Percentiles rank a stretch among this genome's conserved stretches.
Evolutionary conservation across 495 filamentous ascomycete genomes (phyloP).

Genomic region (Podospora anserina): DNA sequence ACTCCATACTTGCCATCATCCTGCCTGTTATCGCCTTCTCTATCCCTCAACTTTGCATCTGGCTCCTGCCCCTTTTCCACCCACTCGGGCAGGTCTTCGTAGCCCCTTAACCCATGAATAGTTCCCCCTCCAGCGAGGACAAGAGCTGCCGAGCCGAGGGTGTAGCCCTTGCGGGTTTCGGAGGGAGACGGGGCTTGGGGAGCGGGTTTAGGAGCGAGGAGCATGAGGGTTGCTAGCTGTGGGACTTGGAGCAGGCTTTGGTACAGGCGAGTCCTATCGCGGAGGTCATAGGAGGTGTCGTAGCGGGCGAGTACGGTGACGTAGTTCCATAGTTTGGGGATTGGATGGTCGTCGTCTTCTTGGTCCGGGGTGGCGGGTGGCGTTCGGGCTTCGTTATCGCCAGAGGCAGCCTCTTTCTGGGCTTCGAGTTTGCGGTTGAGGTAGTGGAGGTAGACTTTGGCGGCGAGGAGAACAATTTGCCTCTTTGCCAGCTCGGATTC

Average conservation of each 20-base stretch:
- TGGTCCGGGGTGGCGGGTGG: background rate
- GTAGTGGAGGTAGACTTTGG: conserved; percentile 90
- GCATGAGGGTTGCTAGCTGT: conserved; percentile 82
- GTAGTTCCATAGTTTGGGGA: conserved; percentile 77
- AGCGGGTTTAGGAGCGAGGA: conserved; percentile 90
- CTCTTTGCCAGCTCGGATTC: conserved; percentile 83
- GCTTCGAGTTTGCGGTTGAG: conserved; percentile 57
- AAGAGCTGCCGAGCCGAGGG: conserved; percentile 79
- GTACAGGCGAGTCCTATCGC: conserved; percentile 85
- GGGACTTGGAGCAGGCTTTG: conserved; percentile 75
- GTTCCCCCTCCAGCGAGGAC: conserved; percentile 74
- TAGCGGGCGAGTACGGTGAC: conserved; percentile 82
- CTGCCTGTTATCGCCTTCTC: conserved; percentile 24
- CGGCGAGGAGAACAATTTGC: conserved; percentile 87
- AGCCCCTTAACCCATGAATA: conserved; percentile 67
- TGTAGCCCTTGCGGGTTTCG: conserved; percentile 68
- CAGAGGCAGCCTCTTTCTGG: conserved; percentile 19
- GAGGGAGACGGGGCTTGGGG: conserved; percentile 83
- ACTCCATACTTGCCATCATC: conserved; percentile 37
- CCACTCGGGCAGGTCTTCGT: conserved; percentile 78
- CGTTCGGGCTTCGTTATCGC: background rate
- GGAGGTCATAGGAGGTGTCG: conserved; percentile 90
- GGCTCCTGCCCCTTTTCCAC: conserved; percentile 78
- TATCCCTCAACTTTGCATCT: conserved; percentile 66
- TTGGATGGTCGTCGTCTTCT: conserved; percentile 59